phyloP scores from a whole-genome alignment of 768 basidiomycete species.

The Rubroboletus pulcherrimus region DNA sequence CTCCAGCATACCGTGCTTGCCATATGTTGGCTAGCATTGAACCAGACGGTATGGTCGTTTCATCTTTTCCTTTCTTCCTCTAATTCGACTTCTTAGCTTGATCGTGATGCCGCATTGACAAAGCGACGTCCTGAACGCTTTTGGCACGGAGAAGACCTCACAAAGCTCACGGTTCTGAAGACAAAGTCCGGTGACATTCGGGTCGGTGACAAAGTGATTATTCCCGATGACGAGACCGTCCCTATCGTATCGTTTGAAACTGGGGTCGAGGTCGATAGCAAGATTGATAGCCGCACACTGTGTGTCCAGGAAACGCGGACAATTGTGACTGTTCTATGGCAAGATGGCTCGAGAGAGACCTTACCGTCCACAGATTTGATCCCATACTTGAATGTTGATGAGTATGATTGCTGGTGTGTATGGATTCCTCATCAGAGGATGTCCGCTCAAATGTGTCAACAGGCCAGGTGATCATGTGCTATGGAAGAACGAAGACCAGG shows the following conservation, averaged over 20 bases:
- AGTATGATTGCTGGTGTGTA: constrained; percentile 84
- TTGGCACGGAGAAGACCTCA: constrained; percentile 67
- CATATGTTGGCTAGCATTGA: constrained; percentile 83
- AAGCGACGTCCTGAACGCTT: constrained; percentile 68
- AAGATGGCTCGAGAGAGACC: constrained; percentile 70
- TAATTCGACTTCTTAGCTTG: constrained; percentile 46
- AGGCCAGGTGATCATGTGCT: constrained; percentile 92
- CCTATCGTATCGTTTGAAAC: constrained; percentile 62
- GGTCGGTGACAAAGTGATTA: constrained; percentile 66
- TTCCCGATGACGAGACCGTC: constrained; percentile 47
- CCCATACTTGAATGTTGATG: constrained; percentile 84
- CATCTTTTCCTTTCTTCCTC: not conserved
- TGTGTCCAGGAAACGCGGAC: constrained; percentile 71
- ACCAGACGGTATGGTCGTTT: constrained; percentile 62
- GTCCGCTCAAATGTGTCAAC: constrained; percentile 9
- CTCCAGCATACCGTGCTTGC: constrained; percentile 77
- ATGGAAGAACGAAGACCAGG: constrained; percentile 72
- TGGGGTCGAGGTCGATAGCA: constrained; percentile 40
- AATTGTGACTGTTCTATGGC: constrained; percentile 77
- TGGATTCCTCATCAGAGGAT: not conserved
- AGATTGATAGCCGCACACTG: constrained; percentile 53
- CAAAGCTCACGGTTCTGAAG: constrained; percentile 59
- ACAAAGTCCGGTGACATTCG: constrained; percentile 63
- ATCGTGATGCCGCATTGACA: constrained; percentile 47
- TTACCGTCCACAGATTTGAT: constrained; percentile 62